Base-by-base conservation (phyloP, 208 protist species). In the Trichomonas tenax region DNA sequence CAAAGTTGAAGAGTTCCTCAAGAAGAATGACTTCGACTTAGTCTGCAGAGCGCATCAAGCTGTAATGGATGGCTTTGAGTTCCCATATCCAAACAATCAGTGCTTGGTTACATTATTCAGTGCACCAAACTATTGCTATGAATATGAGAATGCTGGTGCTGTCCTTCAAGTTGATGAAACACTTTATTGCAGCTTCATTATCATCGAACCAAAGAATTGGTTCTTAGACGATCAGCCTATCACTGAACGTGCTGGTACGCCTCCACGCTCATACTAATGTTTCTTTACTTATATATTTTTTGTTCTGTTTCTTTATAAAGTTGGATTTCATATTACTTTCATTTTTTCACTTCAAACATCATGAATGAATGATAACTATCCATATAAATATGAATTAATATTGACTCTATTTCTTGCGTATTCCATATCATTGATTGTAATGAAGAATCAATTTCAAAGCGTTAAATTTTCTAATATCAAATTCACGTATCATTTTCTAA, bases 61-160 rank as follows among this genome's bases (percentile, higher is more conserved):
- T 8, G 34, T 96, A 51, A 46, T 44, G 96, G 97, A 98, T 96
- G 98, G 98, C 6, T 98, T 99, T 97, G 98, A 99, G 96, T 99
- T 99, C 97, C 99, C 99, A 96, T 93, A 58, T 17, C 14, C 14
- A 38, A 99, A 99, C 8, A 98, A 99, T 96, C 97, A 99, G 34
- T 98, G 99, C 96, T 98, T 99, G 82, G 98, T 99, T 38, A 99
- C 99, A 0, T 97, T 99, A 26, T 99, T 99, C 97, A 99, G 98
- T 3, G 99, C 99, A 0, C 99, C 99, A n/a, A 99, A 99, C 98
- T 99, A 99, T 97, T 99, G 99, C 97, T 23, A 63, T 51, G 99
- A 99, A 97, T 99, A 99, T 97, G 99, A 99, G 96, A 99, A 99
- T 97, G 98, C 98, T n/a, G 99, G 99, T 26, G 99, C 99, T 11